Conservation (phyloP, 2,329 filamentous ascomycete species). For the Arthrobotrys conoides region DNA sequence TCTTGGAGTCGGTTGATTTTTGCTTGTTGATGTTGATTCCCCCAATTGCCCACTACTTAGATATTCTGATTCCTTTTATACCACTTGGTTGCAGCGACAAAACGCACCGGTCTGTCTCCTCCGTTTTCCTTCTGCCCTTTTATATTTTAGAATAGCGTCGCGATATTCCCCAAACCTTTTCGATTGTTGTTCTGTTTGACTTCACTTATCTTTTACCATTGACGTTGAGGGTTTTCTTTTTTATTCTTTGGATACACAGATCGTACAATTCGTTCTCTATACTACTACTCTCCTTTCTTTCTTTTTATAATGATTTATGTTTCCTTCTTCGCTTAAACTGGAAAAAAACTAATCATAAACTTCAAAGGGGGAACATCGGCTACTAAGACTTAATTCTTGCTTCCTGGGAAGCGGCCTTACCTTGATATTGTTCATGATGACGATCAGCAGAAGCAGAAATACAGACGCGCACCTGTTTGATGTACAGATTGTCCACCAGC, state of each 20-base stretch:
- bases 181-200: not conserved
- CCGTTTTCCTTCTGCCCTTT: constrained; percentile 12
- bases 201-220: constrained; percentile 13
- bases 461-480: constrained; percentile 4
- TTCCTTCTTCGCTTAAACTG: constrained; percentile 5
- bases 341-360: constrained; percentile 30
- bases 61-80: constrained; percentile 39
- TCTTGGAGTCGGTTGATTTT: constrained; percentile 53
- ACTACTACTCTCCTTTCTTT: constrained; percentile 33
- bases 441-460: constrained; percentile 5
- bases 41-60: constrained; percentile 34
- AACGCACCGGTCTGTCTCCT: constrained; percentile 9
- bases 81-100: constrained; percentile 52
- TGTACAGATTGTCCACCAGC: constrained; percentile 10
- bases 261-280: constrained; percentile 16
- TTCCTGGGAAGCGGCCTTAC: not conserved
- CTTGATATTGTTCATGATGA: constrained; percentile 1
- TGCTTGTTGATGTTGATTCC: constrained; percentile 50
- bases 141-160: constrained; percentile 58
- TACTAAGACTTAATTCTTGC: constrained; percentile 24
- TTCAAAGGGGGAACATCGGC: constrained; percentile 9
- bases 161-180: constrained; percentile 35
- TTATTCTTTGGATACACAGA: constrained; percentile 20
- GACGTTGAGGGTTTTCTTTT: constrained; percentile 1
- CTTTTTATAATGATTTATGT: constrained; percentile 1